Base-by-base conservation (phyloP, 306 rosid species). In the Arachis stenosperma region DNA sequence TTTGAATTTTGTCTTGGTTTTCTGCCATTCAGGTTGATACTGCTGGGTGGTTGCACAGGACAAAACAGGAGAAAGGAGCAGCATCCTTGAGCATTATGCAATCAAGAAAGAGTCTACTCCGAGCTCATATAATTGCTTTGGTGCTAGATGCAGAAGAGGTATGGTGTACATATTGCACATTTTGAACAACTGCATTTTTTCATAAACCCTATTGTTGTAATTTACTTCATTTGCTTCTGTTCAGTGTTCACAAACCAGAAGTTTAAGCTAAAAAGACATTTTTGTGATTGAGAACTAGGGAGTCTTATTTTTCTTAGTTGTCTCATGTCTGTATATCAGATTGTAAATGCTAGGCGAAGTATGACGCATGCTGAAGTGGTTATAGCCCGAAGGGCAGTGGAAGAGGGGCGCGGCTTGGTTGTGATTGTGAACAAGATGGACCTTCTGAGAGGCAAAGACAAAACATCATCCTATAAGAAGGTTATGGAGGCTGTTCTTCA, bases 371-470 rank as follows among this genome's bases (percentile, higher is more conserved):
- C 91, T 66, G 98, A 94, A 84, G 97, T 94, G 43, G 89, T 89
- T 85, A 94, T 89, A 75, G 98, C 96, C 58, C 89, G 98, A 87
- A 88, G 86, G 52, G 97, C 96, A 4, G 86, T 94, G 71, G 98
- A 94, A 88, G 98, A 94, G 84, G 98, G 95, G 29, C 96, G 98
- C 27, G 98, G 96, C 52, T 82, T 94, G 84, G 95, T 94, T 79
- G 92, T 94, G 81, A 87, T 94, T 80, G 98, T 94, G 82, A 94
- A 94, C 90, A 94, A 94, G 85, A 91, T 94, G 98, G 95, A 94
- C 80, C 94, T 91, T 78, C 82, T 91, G 40, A 91, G 90, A 69
- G 91, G 90, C 22, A 87, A 71, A 77, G 8, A 75, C 27, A 79
- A 85, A 68, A 71, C 83, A 62, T 75, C 50, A 64, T 77, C 83